Conservation (phyloP, 106 monocot species). For the Agapanthus africanus region DNA sequence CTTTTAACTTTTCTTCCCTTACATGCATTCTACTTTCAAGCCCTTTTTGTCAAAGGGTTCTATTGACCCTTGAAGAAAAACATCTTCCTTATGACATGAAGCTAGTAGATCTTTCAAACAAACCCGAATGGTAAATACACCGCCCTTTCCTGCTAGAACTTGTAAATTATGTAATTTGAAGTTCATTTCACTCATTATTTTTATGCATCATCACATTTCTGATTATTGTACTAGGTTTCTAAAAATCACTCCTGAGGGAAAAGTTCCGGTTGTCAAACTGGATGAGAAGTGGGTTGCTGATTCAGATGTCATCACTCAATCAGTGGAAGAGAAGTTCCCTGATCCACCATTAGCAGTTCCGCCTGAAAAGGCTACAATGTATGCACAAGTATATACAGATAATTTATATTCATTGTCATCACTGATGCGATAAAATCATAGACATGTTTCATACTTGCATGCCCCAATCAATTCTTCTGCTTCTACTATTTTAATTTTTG, state of each 20-base stretch:
- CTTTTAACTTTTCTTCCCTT: not conserved
- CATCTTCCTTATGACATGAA: slow-evolving; percentile 69
- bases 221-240: slow-evolving; percentile 32
- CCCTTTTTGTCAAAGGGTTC: slow-evolving; percentile 83
- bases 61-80: slow-evolving; percentile 88
- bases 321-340: slow-evolving; percentile 60
- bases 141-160: not conserved
- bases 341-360: slow-evolving; percentile 46
- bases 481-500: not conserved
- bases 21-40: slow-evolving; percentile 34
- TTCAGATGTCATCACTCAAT: slow-evolving; percentile 62
- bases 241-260: slow-evolving; percentile 48
- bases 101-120: slow-evolving; percentile 63
- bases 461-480: not conserved
- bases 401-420: not conserved
- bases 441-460: not conserved
- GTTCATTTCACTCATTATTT: not conserved
- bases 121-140: slow-evolving; percentile 83
- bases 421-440: not conserved
- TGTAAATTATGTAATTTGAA: not conserved
- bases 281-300: slow-evolving; percentile 64
- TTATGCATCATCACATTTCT: not conserved
- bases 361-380: slow-evolving; percentile 46
- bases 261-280: slow-evolving; percentile 51
- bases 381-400: not conserved